Evolutionary conservation across 805 yeast species (phyloP), one percentile per base, ranked within the genome.

Genomic region (Brettanomyces anomalus): DNA sequence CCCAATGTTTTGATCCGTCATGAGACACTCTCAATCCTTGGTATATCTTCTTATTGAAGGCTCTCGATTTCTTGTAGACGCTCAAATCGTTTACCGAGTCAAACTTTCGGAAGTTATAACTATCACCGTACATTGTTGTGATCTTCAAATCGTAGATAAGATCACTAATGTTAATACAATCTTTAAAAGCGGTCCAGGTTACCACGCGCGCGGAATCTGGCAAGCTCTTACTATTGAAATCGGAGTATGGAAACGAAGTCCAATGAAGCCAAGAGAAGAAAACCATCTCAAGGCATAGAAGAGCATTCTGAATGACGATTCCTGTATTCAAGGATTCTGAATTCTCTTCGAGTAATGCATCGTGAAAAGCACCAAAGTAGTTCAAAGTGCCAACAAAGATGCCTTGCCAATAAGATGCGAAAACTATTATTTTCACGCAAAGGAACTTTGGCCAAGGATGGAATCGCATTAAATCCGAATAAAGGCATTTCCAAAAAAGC

Each of bases 331-430:
- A 24, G 10, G 28, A 24, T 11, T 24, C 10, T 3, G 53, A 44
- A 15, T 66, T 61, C 39, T 64, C 67, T 6, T 55, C 43, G 53
- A 41, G 46, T 43, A 42, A 42, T 53, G 64, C 42, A 41, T 65
- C 52, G 35, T 59, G 45, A 47, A 76, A 50, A 36, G 68, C 40
- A 42, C 79, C 72, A 53, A 71, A 50, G 55, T 71, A 66, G 62
- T 72, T 66, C 36, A 82, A 53, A 1, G 77, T 55, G 4, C 78
- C 76, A 37, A 85, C 64, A 1, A 79, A 49, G 7, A 83, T 64
- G 0, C 94, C 87, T 58, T 93, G 98, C 99, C 99, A 93, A 59
- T 88, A 93, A n/a, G 96, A 85, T 19, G 96, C 97, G 70, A 93
- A 93, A 39, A 93, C 89, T 43, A 93, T 87, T 49, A 88, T 71